Evolutionary conservation across 2,329 filamentous ascomycete species (phyloP).

Genomic region (Diaporthe ilicicola): DNA sequence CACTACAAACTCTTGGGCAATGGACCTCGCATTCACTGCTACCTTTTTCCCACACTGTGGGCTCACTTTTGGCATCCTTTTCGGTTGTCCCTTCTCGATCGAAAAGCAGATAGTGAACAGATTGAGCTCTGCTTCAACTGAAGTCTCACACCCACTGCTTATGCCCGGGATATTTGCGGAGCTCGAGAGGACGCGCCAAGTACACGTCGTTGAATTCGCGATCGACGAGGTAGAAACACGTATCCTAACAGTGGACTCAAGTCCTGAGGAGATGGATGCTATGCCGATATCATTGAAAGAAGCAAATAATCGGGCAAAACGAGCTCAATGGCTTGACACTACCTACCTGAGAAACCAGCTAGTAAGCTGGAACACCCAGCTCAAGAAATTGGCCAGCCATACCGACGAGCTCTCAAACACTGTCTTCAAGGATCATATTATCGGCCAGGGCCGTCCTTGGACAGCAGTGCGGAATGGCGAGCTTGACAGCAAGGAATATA

Average conservation of each 20-base stretch:
- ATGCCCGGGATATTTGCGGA: slow-evolving; percentile 43
- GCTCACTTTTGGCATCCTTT: slow-evolving; percentile 38
- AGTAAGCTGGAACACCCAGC: slow-evolving; percentile 38
- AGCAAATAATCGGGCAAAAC: slow-evolving; percentile 31
- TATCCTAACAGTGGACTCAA: slow-evolving; percentile 37
- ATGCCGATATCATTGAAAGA: neutral
- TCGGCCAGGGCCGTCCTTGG: neutral
- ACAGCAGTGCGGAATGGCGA: neutral
- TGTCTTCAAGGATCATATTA: neutral
- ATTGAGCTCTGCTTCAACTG: slow-evolving; percentile 16
- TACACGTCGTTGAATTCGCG: slow-evolving; percentile 33
- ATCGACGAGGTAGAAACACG: slow-evolving; percentile 38
- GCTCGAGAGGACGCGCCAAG: slow-evolving; percentile 40
- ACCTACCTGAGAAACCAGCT: slow-evolving; percentile 39
- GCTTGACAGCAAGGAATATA: neutral
- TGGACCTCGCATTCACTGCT: slow-evolving; percentile 38
- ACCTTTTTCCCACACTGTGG: slow-evolving; percentile 39
- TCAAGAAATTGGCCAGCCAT: slow-evolving; percentile 36
- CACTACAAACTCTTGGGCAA: slow-evolving; percentile 39
- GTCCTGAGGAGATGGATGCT: slow-evolving; percentile 15
- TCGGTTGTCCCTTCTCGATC: slow-evolving; percentile 34
- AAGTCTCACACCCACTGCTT: slow-evolving; percentile 39
- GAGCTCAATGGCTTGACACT: slow-evolving; percentile 39
- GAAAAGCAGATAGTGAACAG: slow-evolving; percentile 36
- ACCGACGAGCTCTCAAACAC: slow-evolving; percentile 31